Percentiles rank a stretch among this genome's conserved stretches.
Conservation (phyloP, 1,139 yeast species). For the Ogataea hybrid region DNA sequence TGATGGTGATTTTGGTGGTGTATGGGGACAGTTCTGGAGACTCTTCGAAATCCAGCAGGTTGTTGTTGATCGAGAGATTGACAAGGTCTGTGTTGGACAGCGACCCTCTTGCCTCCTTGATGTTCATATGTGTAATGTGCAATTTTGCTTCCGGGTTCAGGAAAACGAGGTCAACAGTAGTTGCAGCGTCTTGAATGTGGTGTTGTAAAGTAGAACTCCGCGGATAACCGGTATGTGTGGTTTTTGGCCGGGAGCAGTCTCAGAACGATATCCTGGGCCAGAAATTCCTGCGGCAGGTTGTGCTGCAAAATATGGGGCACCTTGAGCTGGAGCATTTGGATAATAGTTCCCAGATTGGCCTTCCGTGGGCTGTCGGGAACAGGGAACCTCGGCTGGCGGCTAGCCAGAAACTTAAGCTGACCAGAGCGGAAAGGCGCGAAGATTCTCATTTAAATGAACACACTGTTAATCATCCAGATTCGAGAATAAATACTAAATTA, state of each 20-base stretch:
- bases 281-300: slow-evolving; percentile 46
- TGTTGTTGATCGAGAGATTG: slow-evolving; percentile 29
- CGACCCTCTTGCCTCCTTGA: slow-evolving; percentile 29
- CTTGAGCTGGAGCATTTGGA: slow-evolving; percentile 48
- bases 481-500: too few species aligned
- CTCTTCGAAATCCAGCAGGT: slow-evolving; percentile 16
- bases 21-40: slow-evolving; percentile 33
- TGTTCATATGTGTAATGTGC: slow-evolving; percentile 47
- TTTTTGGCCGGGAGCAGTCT: slow-evolving; percentile 58
- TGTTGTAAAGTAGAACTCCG: slow-evolving; percentile 40
- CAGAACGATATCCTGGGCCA: slow-evolving; percentile 54
- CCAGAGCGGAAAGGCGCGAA: not conserved
- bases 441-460: not conserved
- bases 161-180: slow-evolving; percentile 53
- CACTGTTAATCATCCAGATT: too few species aligned
- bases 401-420: not conserved
- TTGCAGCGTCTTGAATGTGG: slow-evolving; percentile 51
- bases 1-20: slow-evolving; percentile 52
- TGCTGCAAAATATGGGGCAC: slow-evolving; percentile 56
- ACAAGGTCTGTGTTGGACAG: slow-evolving; percentile 24
- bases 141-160: slow-evolving; percentile 48
- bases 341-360: slow-evolving; percentile 62
- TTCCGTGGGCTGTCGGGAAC: slow-evolving; percentile 27
- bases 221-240: slow-evolving; percentile 58
- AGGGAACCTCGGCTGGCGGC: not conserved